Base-by-base conservation (phyloP, 2,329 filamentous ascomycete species). In the Monosporascus sp. region DNA sequence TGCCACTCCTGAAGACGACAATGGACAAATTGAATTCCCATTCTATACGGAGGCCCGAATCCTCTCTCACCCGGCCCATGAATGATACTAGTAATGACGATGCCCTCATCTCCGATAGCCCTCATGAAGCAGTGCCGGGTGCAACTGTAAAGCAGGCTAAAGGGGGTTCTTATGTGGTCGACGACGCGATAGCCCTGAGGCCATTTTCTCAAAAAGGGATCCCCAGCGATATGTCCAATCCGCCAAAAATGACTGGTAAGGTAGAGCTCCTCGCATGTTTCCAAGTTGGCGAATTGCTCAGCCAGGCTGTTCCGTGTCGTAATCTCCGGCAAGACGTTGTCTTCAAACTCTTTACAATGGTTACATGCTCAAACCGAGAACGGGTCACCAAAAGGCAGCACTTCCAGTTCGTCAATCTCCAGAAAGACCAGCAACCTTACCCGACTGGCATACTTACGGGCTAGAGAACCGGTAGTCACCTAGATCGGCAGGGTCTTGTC, bases 321-420 rank as follows among this genome's bases (percentile, higher is more conserved):
- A 62, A 59, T 11, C 59, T 69, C 9, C 65, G 71, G n/a, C 67
- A 70, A 20, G 62, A 70, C 0, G 73, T 73, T 4, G 64, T 79
- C 0, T 77, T 88, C 55, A 85, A 88, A 64, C 68, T 89, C 0
- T 90, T 84, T 62, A 84, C 83, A 3, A 76, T 81, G 26, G 80
- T 88, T 2, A 72, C 73, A 1, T 76, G 75, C 50, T 87, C 85
- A 0, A 77, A 72, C 51, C 78, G 85, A 0, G 80, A 85, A 52
- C 67, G 70, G 14, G 66, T 71, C 7, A 60, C 64, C 7, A 71
- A 65, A 20, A 81, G 76, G 56, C 85, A 90, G 62, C 73, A 81
- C 52, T 87, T 89, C 57, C 76, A 82, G n/a, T 80, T 89, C 49
- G 73, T 75, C 40, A 85, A 88, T 60, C 66, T 89, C 0, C 85